phyloP scores from a whole-genome alignment of 169 alveolate species.

The Cryptosporidium muris region DNA sequence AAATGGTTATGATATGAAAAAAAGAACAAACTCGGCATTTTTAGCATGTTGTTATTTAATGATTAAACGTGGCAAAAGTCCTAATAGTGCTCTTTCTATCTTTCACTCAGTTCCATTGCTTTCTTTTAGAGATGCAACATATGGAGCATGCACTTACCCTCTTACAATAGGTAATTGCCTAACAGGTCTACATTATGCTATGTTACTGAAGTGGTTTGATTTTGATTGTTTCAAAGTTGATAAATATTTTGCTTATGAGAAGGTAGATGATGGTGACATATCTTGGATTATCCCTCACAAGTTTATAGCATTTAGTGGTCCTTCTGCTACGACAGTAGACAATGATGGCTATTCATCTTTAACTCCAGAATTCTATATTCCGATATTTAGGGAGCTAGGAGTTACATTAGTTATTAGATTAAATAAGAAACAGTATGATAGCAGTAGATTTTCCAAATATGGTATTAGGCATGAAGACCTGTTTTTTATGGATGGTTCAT shows the following conservation, averaged over 20 bases:
- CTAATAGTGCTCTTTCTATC: conserved; percentile 30
- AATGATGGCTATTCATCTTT: conserved; percentile 76
- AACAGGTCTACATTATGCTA: conserved; percentile 91
- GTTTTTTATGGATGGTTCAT: conserved; percentile 89
- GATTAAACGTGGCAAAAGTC: conserved; percentile 73
- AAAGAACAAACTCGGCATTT: conserved; percentile 90
- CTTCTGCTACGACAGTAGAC: conserved; percentile 79
- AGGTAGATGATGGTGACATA: conserved; percentile 92
- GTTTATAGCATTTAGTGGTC: conserved; percentile 92
- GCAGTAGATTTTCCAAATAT: conserved; percentile 78
- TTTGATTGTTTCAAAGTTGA: conserved; percentile 84
- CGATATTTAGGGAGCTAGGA: conserved; percentile 85
- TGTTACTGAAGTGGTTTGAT: conserved; percentile 88
- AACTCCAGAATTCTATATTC: conserved; percentile 91
- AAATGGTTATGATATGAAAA: conserved; percentile 73
- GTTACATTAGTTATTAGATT: conserved; percentile 89
- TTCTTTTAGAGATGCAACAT: conserved; percentile 82
- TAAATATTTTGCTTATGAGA: conserved; percentile 89
- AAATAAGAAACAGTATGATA: conserved; percentile 88
- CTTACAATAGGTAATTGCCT: conserved; percentile 85
- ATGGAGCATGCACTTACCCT: conserved; percentile 77
- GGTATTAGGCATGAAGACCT: conserved; percentile 87
- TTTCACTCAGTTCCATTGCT: conserved; percentile 62
- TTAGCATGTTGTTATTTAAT: conserved; percentile 90
- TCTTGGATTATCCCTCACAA: conserved; percentile 93